Conservation (phyloP, 352 stramenopile genomes). For the Peronospora destructor region DNA sequence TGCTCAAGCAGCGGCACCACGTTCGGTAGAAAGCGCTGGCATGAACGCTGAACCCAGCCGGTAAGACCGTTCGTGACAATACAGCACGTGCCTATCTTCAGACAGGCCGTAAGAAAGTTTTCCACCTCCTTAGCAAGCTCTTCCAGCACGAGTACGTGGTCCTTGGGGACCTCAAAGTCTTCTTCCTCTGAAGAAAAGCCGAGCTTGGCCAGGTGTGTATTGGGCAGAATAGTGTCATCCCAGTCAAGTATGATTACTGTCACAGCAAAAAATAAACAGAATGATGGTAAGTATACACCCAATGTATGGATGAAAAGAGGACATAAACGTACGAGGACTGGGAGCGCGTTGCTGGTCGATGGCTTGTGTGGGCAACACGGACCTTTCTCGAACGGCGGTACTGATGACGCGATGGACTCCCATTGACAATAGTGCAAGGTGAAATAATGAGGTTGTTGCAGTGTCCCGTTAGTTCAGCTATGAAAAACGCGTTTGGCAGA, state of each 20-base stretch:
- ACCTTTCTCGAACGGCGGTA: conserved; percentile 16
- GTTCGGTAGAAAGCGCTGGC: conserved; percentile 58
- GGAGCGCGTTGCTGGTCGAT: conserved; percentile 9
- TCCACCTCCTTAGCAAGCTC: conserved; percentile 34
- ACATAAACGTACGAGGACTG: conserved; percentile 15
- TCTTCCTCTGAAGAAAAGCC: conserved; percentile 51
- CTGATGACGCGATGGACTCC: conserved; percentile 28
- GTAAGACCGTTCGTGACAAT: conserved; percentile 68
- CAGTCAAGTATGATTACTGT: conserved; percentile 74
- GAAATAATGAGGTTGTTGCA: conserved; percentile 4
- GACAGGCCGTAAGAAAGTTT: conserved; percentile 43
- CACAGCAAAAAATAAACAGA: background rate
- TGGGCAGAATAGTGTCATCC: conserved; percentile 77
- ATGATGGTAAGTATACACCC: conserved; percentile 1
- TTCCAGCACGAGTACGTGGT: conserved; percentile 25
- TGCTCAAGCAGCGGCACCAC: conserved; percentile 45
- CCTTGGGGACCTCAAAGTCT: conserved; percentile 34
- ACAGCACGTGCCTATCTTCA: conserved; percentile 38
- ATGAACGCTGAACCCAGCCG: conserved; percentile 73
- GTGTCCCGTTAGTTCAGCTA: conserved; percentile 19
- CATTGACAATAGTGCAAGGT: conserved; percentile 12
- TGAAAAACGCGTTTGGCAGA: conserved; percentile 6
- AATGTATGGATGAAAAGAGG: background rate
- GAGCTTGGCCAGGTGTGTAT: conserved; percentile 58
- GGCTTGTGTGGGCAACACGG: conserved; percentile 13